These are phyloP conservation scores for Pseudocercospora ulei DNA, from an alignment of 2,329 filamentous ascomycete species.

Conservation along the genomic window DNA sequence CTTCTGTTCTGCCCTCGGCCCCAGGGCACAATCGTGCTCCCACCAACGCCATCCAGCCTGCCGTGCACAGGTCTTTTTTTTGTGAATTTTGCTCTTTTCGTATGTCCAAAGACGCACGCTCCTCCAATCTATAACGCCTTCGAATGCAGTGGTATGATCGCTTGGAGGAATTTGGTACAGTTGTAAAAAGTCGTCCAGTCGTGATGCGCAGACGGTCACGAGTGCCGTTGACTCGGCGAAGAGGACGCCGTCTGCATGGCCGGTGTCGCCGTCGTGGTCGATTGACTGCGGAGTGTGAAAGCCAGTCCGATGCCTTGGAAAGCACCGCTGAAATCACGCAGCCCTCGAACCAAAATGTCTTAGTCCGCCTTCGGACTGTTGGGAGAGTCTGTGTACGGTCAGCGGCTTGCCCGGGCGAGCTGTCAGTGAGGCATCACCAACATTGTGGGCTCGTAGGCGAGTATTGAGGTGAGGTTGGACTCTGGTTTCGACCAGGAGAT, in stretches of 20 bases:
- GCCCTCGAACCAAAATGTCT: background rate
- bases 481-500: slow-evolving; percentile 38
- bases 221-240: slow-evolving; percentile 32
- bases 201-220: background rate
- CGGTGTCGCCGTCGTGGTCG: background rate
- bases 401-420: background rate
- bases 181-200: slow-evolving; percentile 11
- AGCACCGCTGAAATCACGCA: background rate
- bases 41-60: slow-evolving; percentile 10
- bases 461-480: slow-evolving; percentile 42
- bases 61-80: slow-evolving; percentile 8
- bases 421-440: slow-evolving; percentile 23
- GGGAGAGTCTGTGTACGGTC: too few species aligned
- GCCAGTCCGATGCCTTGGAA: background rate
- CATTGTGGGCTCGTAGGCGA: slow-evolving; percentile 18
- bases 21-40: background rate
- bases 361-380: background rate
- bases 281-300: slow-evolving; percentile 12
- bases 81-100: slow-evolving; percentile 16
- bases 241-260: slow-evolving; percentile 26
- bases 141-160: slow-evolving; percentile 19
- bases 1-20: background rate
- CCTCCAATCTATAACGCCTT: slow-evolving; percentile 16
- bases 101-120: slow-evolving; percentile 20
- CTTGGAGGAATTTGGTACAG: slow-evolving; percentile 22